Conservation (phyloP, 805 yeast species). For the Tetrapisispora pingtungensis region DNA sequence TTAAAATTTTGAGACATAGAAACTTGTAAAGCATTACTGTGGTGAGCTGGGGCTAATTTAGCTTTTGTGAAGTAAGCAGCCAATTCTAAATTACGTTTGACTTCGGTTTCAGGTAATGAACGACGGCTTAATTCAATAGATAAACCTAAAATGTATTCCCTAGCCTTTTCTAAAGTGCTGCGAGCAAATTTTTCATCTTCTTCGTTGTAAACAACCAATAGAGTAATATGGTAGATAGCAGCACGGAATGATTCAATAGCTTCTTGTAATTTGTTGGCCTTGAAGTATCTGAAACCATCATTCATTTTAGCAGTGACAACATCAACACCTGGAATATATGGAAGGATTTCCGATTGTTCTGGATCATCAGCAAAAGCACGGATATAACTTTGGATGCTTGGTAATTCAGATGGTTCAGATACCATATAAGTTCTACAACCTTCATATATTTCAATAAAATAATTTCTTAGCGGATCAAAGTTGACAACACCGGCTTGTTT, state of each 20-base stretch:
- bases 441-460: conserved; percentile 78
- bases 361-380: conserved; percentile 54
- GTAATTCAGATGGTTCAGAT: conserved; percentile 57
- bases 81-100: conserved; percentile 81
- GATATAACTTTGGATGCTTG: conserved; percentile 58
- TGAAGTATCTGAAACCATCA: conserved; percentile 74
- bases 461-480: conserved; percentile 76
- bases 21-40: conserved; percentile 80
- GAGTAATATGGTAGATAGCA: conserved; percentile 64
- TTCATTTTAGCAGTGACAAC: conserved; percentile 47
- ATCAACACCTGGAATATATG: conserved; percentile 68
- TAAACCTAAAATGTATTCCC: conserved; percentile 85
- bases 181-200: conserved; percentile 70
- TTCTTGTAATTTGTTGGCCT: conserved; percentile 69
- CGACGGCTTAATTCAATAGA: conserved; percentile 89
- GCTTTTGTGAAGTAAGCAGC: conserved; percentile 93
- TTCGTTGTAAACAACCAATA: conserved; percentile 58
- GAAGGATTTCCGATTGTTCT: conserved; percentile 40
- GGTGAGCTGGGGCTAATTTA: conserved; percentile 71
- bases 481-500: conserved; percentile 80
- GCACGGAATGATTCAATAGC: conserved; percentile 75
- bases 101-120: conserved; percentile 54
- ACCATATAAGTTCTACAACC: conserved; percentile 68
- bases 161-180: conserved; percentile 62
- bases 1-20: conserved; percentile 92